Conservation (phyloP, 768 basidiomycete genomes). For the Russula sp. region DNA sequence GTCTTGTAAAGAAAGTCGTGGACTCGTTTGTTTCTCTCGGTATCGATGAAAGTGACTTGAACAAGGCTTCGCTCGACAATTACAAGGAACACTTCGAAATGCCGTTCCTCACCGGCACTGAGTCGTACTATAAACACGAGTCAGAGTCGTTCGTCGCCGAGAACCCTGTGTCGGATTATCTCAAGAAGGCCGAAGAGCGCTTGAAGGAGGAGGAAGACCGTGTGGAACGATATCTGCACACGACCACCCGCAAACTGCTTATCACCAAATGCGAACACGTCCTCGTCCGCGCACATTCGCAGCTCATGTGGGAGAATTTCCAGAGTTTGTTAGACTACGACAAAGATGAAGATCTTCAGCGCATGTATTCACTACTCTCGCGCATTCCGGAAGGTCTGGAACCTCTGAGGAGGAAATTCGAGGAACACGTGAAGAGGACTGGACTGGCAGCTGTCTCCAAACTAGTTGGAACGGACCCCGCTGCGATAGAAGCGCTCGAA, state of each 20-base stretch:
- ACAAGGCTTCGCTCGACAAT: conserved; percentile 89
- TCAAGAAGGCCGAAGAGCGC: conserved; percentile 92
- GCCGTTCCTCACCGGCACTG: conserved; percentile 86
- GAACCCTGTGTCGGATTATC: conserved; percentile 89
- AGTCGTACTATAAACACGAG: conserved; percentile 89
- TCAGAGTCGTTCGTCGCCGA: conserved; percentile 86
- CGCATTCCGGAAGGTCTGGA: conserved; percentile 90
- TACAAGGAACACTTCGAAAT: conserved; percentile 89
- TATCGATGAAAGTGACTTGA: conserved; percentile 86
- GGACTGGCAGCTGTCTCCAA: conserved; percentile 81
- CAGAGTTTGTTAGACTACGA: conserved; percentile 87
- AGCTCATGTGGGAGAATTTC: conserved; percentile 91
- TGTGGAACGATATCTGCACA: conserved; percentile 90
- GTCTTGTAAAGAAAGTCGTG: conserved; percentile 89
- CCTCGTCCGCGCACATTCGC: conserved; percentile 82
- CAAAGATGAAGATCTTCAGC: conserved; percentile 89
- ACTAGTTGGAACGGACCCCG: conserved; percentile 53
- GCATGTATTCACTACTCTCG: conserved; percentile 91
- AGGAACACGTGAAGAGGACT: conserved; percentile 91
- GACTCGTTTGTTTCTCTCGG: conserved; percentile 95
- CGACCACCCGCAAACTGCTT: conserved; percentile 78
- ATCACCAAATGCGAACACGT: conserved; percentile 86
- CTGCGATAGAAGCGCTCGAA: conserved; percentile 63
- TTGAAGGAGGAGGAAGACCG: conserved; percentile 93
- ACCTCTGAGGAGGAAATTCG: conserved; percentile 87